Base-by-base conservation (phyloP, 1,284 basidiomycete genomes). In the Testicularia cyperi region DNA sequence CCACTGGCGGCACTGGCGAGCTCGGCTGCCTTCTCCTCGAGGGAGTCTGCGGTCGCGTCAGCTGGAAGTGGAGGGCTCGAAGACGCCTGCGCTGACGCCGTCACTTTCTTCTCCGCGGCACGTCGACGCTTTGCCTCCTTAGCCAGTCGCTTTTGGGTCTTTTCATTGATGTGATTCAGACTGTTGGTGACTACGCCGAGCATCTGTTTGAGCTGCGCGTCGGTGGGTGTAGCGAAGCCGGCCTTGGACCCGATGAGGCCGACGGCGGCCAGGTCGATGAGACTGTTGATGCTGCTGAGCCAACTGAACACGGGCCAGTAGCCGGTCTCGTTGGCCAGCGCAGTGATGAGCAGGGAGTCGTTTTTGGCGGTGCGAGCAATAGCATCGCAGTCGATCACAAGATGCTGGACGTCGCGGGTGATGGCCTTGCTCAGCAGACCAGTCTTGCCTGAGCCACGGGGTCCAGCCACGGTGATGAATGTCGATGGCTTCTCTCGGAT, bases 161-260 rank as follows among this genome's bases (percentile, higher is more conserved):
- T 53, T 36, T 70, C 62, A 25, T 82, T 83, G 25, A 89, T 85
- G 16, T 82, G 79, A 53, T 84, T 84, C 13, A 97, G 82, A 0
- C 86, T 88, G 5, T 79, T 81, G 4, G 84, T 84, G 13, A 88
- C 86, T 8, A 91, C 85, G 42, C 86, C 84, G n/a, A 98, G 82
- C 28, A 97, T 85, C 55, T 75, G 83, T 62, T 88, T 87, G 27
- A 96, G 80, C 77, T 97, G 91, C 29, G 90, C 86, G 25, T 85
- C 82, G n/a, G 91, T 80, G 0, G 91, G 86, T 9, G 83, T 86
- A 35, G 86, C 87, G 62, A 97, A 82, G 13, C 94, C 92, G 23
- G 89, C 92, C 80, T 97, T 97, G 74, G 94, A 91, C 1, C 94
- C 94, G 65, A 96, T 96, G 18, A 98, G 74, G 6, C 92, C 92